These are phyloP conservation scores for Fomitopsis pulvina DNA, from an alignment of 768 basidiomycete species.

Conservation along the genomic window DNA sequence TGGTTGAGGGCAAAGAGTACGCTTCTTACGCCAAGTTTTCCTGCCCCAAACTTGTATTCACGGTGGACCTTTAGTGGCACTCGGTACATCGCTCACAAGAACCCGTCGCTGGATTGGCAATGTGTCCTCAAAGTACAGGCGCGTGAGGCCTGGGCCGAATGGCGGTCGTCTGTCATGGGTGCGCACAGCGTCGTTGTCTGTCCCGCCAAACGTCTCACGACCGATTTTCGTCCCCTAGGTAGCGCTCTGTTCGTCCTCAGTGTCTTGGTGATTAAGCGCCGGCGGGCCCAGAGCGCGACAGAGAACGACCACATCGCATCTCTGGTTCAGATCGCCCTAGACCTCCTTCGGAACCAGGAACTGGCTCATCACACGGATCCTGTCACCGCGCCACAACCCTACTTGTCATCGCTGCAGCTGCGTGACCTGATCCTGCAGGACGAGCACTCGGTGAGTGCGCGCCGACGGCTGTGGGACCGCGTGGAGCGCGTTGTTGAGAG, in stretches of 20 bases:
- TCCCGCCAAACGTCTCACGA: conserved; percentile 1
- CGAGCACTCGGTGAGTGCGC: conserved; percentile 63
- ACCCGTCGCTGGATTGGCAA: conserved; percentile 56
- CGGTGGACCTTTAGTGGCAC: conserved; percentile 40
- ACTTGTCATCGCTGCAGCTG: conserved; percentile 79
- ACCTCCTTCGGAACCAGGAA: conserved; percentile 78
- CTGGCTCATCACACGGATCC: conserved; percentile 79
- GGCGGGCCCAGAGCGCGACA: conserved; percentile 42
- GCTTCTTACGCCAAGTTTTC: conserved; percentile 22
- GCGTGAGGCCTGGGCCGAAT: conserved; percentile 61
- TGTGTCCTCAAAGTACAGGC: conserved; percentile 63
- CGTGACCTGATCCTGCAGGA: conserved; percentile 82
- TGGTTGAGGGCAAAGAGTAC: conserved; percentile 59
- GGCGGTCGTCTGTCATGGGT: conserved; percentile 62
- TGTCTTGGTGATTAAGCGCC: conserved; percentile 25
- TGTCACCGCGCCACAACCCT: conserved; percentile 63
- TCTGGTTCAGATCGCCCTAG: conserved; percentile 74
- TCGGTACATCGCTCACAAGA: conserved; percentile 71
- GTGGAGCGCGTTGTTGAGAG: conserved; percentile 84
- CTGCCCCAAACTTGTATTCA: conserved; percentile 1
- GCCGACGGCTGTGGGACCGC: conserved; percentile 69
- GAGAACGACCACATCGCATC: conserved; percentile 64
- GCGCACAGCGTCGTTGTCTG: conserved; percentile 8
- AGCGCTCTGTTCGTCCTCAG: conserved; percentile 14
- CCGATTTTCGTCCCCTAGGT: conserved; percentile 11